These are phyloP conservation scores for Lineolata rhizophorae DNA, from an alignment of 495 filamentous ascomycete species.

Conservation along the genomic window DNA sequence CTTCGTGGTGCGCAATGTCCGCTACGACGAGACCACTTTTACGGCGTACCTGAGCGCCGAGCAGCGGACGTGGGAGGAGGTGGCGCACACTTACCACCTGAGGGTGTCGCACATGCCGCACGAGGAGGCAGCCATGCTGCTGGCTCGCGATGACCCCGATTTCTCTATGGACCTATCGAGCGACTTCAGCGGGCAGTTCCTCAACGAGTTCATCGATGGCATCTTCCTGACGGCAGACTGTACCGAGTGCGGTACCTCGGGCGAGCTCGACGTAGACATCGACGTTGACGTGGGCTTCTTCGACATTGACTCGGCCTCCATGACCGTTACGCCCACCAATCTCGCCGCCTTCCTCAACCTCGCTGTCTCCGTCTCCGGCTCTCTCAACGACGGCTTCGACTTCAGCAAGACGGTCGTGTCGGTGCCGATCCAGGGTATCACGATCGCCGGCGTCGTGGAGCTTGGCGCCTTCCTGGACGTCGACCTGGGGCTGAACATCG, in stretches of 20 bases:
- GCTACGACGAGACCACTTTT: conserved; percentile 4
- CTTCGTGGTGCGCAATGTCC: conserved; percentile 4
- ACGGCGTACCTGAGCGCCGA: conserved; percentile 4
- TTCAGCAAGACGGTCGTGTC: conserved; percentile 6
- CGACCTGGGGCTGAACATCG: conserved; percentile 6
- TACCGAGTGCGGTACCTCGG: conserved; percentile 2
- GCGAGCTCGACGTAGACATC: conserved; percentile 6
- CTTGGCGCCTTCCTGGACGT: conserved; percentile 8
- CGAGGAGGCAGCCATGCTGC: too few relatives aligned
- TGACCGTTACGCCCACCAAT: conserved; percentile 4
- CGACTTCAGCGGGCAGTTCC: conserved; percentile 4
- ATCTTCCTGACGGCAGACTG: conserved; percentile 4
- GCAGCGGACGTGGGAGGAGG: conserved; percentile 3
- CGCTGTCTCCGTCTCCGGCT: conserved; percentile 2
- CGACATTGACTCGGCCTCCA: conserved; percentile 1
- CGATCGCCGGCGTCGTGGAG: conserved; percentile 4
- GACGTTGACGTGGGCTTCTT: conserved; percentile 3
- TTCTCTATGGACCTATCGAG: conserved; percentile 5
- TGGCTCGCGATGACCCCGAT: conserved; percentile 3
- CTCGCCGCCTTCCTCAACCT: conserved; percentile 6
- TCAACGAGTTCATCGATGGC: conserved; percentile 1
- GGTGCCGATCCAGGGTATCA: conserved; percentile 6
- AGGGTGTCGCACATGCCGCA: conserved; percentile 5
- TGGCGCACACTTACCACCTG: conserved; percentile 7
- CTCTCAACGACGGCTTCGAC: conserved; percentile 1